These are phyloP conservation scores for Candida yuanshanica DNA, from an alignment of 805 yeast species.

Conservation along the genomic window DNA sequence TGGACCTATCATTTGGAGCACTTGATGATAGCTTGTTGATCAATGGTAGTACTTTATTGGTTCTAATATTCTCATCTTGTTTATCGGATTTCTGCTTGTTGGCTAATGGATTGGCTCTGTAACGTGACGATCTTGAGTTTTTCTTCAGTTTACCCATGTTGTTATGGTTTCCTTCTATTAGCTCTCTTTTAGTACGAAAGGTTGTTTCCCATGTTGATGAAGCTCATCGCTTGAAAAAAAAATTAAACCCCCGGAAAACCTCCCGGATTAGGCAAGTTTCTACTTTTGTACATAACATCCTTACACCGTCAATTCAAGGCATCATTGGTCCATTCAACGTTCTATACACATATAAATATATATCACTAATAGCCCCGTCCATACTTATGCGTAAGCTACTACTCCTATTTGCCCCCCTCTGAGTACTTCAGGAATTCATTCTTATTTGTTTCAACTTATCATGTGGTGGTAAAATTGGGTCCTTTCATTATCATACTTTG, in stretches of 20 bases:
- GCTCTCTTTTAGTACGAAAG: background rate
- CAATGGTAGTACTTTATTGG: slow-evolving; percentile 61
- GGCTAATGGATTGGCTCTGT: slow-evolving; percentile 31
- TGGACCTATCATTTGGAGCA: slow-evolving; percentile 64
- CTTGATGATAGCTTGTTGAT: slow-evolving; percentile 57
- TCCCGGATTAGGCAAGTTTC: slow-evolving; percentile 4
- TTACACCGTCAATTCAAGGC: too few species aligned
- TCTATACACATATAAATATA: too few species aligned
- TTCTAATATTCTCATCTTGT: slow-evolving; percentile 43
- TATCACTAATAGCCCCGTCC: too few species aligned
- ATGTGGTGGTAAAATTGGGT: slow-evolving; percentile 23
- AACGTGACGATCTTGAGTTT: slow-evolving; percentile 46
- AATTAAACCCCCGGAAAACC: background rate
- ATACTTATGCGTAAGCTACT: too few species aligned
- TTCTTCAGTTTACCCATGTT: slow-evolving; percentile 73
- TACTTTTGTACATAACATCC: background rate
- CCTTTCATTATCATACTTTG: slow-evolving; percentile 46
- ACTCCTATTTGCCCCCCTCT: too few species aligned
- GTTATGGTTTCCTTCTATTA: background rate
- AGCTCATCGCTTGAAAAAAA: slow-evolving; percentile 6
- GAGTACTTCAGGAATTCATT: slow-evolving; percentile 1
- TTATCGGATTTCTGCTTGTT: slow-evolving; percentile 29
- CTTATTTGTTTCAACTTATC: slow-evolving; percentile 2
- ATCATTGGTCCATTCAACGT: too few species aligned
- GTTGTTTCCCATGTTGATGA: too few species aligned